Percentiles rank a stretch among this genome's conserved stretches.
Conservation (phyloP, 2,329 filamentous ascomycete genomes). For the Fusarium ramigenum region DNA sequence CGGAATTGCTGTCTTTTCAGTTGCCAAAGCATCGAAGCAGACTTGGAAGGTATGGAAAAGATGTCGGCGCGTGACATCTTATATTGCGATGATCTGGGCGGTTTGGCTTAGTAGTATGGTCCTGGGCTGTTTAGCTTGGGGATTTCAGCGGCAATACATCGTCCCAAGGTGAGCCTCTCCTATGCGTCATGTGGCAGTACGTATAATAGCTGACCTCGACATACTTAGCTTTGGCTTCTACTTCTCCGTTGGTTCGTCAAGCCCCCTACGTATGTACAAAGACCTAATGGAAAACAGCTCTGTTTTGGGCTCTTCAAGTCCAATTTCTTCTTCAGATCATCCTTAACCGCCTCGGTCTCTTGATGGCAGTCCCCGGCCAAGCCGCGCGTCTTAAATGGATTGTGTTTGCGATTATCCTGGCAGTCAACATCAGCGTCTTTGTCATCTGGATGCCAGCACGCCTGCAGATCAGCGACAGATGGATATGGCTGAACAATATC, state of each 20-base stretch:
- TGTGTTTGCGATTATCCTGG: slow-evolving; percentile 55
- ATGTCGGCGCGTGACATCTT: slow-evolving; percentile 13
- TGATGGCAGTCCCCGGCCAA: slow-evolving; percentile 52
- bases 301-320: slow-evolving; percentile 54
- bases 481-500: slow-evolving; percentile 56
- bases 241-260: not conserved
- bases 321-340: slow-evolving; percentile 64
- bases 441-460: slow-evolving; percentile 64
- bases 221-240: slow-evolving; percentile 33
- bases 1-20: slow-evolving; percentile 23
- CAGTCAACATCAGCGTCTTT: slow-evolving; percentile 62
- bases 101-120: slow-evolving; percentile 40
- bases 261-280: too few species aligned
- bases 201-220: too few species aligned
- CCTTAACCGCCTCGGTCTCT: slow-evolving; percentile 60
- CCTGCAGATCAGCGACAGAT: slow-evolving; percentile 53
- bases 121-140: slow-evolving; percentile 34
- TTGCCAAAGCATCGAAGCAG: slow-evolving; percentile 17
- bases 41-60: slow-evolving; percentile 28
- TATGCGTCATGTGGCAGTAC: too few species aligned
- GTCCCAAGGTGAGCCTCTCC: slow-evolving; percentile 26
- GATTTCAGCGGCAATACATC: slow-evolving; percentile 38
- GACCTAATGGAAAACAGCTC: not conserved
- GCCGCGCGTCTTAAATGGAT: slow-evolving; percentile 54
- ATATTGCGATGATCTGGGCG: slow-evolving; percentile 36